Evolutionary conservation across 257 asterid species (phyloP), one percentile per base, ranked within the genome.

Genomic region (Ballota nigra): DNA sequence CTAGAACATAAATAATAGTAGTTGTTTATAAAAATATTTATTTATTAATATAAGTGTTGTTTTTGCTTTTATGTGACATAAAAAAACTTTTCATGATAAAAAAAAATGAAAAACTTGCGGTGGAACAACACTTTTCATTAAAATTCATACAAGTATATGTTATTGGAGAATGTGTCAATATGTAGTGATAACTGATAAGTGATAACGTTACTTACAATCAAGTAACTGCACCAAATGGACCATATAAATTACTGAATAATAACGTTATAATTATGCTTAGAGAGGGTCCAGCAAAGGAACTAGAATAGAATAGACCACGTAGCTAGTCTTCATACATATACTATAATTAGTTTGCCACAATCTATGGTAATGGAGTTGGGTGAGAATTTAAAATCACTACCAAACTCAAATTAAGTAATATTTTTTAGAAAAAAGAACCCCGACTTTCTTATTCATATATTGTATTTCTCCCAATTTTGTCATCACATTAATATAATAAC

Each of bases 261-360:
- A 56, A 18, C 6, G 3, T 28, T 40, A 40, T 63, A 23, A 11
- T 63, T 36, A 19, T 40, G 68, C 8, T 6, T 62, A 62, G 31
- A 34, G 5, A 34, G 10, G 68, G 16, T 22, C 56, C 57, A 64
- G 47, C 19, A 23, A 40, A 40, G 13, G 29, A 49, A 64, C 55
- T 5, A 28, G 28, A 45, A 22, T 67, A 11, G 73, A 67, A 67
- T 66, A 59, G 75, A 69, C 78, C 78, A 73, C 86, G 80, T 26
- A 76, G 66, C 71, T 53, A 60, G 49, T 69, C 73, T 52, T 41
- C 58, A 57, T 20, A 15, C 22, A 5, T 66, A 74, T 23, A 64
- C 51, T 4, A 20, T 65, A 1, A 20, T 59, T 64, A 66, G 3
- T 74, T 71, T 57, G 66, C 66, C 18, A 29, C 19, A 71, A 68